A percentile compares a stretch with the other conserved stretches of the same genome.
These are phyloP conservation scores for Stropharia rugosoannulata DNA, from an alignment of 768 basidiomycete genomes.

Conservation along the genomic window DNA sequence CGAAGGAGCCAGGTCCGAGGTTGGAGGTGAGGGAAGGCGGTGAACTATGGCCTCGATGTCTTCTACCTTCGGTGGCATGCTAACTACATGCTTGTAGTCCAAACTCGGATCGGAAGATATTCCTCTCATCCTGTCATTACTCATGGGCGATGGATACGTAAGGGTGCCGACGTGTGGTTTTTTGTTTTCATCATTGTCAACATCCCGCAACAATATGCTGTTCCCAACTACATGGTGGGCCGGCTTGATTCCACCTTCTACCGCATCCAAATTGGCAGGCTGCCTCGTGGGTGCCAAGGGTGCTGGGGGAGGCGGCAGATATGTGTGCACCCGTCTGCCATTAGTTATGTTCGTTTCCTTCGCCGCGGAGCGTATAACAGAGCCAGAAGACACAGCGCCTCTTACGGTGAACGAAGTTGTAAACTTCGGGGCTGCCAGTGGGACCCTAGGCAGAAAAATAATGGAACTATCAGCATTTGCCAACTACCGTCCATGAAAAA, in stretches of 20 bases:
- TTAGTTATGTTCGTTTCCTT: not conserved
- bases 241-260: not conserved
- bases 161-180: too few relatives aligned
- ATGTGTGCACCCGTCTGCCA: constrained; percentile 12
- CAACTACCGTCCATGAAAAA: not conserved
- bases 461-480: not conserved
- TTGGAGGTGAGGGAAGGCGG: constrained; percentile 17
- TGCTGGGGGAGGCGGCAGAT: constrained; percentile 17
- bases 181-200: too few relatives aligned
- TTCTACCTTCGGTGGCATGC: not conserved
- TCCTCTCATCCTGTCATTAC: not conserved
- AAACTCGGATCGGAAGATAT: not conserved
- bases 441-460: not conserved
- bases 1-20: constrained; percentile 11
- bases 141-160: not conserved
- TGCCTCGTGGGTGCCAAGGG: not conserved
- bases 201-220: too few relatives aligned
- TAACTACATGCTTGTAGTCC: not conserved
- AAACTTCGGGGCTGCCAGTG: not conserved
- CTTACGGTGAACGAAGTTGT: constrained; percentile 19
- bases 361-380: not conserved
- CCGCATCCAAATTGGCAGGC: not conserved
- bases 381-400: constrained; percentile 6
- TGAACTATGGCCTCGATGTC: not conserved
- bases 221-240: not conserved